phyloP scores from a whole-genome alignment of 2,329 filamentous ascomycete genomes.

The Aspergillus terreus region DNA sequence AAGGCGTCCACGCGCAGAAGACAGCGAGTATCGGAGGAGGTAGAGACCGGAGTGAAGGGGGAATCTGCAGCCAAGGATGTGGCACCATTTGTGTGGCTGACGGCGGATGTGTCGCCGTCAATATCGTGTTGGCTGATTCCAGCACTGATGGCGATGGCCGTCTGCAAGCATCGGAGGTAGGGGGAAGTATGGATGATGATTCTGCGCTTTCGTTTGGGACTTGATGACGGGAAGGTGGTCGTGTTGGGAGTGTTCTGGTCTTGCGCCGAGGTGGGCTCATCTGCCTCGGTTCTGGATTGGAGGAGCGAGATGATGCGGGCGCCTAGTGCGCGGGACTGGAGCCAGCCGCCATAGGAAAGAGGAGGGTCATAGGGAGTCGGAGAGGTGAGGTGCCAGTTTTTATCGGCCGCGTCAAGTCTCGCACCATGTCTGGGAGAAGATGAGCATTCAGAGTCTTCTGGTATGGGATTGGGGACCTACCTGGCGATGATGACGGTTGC shows the following conservation, averaged over 20 bases:
- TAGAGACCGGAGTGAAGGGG: neutral
- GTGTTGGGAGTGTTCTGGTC: neutral
- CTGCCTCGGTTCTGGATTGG: constrained; percentile 41
- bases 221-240: constrained; percentile 5
- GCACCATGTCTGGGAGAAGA: constrained; percentile 70
- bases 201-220: constrained; percentile 58
- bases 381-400: constrained; percentile 89
- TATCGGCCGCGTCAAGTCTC: constrained; percentile 89
- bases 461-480: constrained; percentile 19
- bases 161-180: constrained; percentile 88
- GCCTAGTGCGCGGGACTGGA: constrained; percentile 77
- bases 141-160: constrained; percentile 80
- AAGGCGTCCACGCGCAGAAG: constrained; percentile 81
- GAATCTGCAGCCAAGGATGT: constrained; percentile 3
- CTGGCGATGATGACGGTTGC: constrained; percentile 42
- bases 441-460: neutral
- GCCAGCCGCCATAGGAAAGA: constrained; percentile 90
- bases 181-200: constrained; percentile 91
- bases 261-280: constrained; percentile 8
- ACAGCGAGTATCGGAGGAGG: constrained; percentile 16
- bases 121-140: constrained; percentile 60
- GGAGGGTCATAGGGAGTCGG: constrained; percentile 94
- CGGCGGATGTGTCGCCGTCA: constrained; percentile 13
- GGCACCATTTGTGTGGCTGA: constrained; percentile 1
- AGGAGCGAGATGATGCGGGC: constrained; percentile 75